phyloP scores from a whole-genome alignment of 352 stramenopile genomes.

The Globisporangium perplexum region DNA sequence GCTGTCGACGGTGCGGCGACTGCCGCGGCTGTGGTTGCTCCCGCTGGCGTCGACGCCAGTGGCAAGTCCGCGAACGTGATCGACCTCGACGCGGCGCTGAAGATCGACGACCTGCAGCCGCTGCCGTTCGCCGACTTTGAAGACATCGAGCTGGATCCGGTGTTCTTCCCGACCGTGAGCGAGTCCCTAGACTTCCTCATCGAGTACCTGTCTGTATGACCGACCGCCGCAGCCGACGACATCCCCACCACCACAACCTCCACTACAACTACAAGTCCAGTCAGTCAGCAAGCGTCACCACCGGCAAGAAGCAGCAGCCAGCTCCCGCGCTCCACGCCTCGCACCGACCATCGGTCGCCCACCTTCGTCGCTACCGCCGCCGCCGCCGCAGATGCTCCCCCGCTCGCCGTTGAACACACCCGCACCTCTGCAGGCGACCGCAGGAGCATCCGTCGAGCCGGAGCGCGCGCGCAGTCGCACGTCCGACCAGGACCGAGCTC shows the following conservation, averaged over 20 bases:
- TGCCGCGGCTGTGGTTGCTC: neutral
- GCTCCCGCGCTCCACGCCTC: neutral
- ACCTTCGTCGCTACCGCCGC: constrained; percentile 1
- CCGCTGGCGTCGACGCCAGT: neutral
- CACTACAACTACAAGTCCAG: neutral
- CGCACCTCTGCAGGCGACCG: neutral
- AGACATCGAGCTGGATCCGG: constrained; percentile 36
- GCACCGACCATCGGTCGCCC: neutral
- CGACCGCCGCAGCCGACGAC: neutral
- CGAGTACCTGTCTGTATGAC: constrained; percentile 42
- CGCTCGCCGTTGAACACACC: constrained; percentile 1
- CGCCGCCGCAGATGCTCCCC: too few species aligned
- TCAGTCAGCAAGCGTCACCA: neutral
- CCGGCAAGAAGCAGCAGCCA: neutral
- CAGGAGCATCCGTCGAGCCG: neutral
- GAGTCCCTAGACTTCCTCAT: constrained; percentile 67
- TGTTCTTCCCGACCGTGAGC: constrained; percentile 48
- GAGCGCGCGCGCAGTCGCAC: neutral
- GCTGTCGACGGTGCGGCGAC: neutral
- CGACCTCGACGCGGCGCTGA: constrained; percentile 18
- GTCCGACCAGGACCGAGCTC: neutral
- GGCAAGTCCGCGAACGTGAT: constrained; percentile 5
- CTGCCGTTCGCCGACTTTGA: constrained; percentile 42
- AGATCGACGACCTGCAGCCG: constrained; percentile 32
- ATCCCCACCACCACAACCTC: neutral